Evolutionary conservation across 2,329 filamentous ascomycete species (phyloP).

Genomic region (Colletotrichum zoysiae): DNA sequence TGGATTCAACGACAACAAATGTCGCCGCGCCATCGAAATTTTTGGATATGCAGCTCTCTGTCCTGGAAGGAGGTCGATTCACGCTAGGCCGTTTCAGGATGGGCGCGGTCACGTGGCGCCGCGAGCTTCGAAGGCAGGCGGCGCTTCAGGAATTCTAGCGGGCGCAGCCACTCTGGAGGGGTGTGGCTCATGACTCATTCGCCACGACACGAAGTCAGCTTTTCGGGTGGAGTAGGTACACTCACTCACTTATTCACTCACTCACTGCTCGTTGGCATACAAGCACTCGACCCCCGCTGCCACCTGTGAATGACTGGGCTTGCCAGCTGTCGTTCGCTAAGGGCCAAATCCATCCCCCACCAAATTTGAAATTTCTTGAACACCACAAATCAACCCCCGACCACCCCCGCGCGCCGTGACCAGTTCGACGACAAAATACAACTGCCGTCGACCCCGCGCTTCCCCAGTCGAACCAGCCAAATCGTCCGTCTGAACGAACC

Average conservation of each 20-base stretch:
- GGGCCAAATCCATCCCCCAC: constrained; percentile 37
- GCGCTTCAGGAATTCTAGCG: constrained; percentile 18
- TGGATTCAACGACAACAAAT: constrained; percentile 34
- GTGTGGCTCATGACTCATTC: not conserved
- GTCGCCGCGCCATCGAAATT: constrained; percentile 40
- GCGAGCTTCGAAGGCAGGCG: constrained; percentile 19
- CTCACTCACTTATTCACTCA: too few relatives aligned
- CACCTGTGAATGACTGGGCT: constrained; percentile 16
- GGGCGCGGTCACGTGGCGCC: constrained; percentile 13
- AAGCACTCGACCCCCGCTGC: constrained; percentile 9
- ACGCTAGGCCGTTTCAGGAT: constrained; percentile 16
- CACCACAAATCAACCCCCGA: constrained; percentile 36
- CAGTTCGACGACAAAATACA: constrained; percentile 39
- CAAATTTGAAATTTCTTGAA: constrained; percentile 37
- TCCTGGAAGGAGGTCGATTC: not conserved
- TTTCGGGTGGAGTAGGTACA: constrained; percentile 9
- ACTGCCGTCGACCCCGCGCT: constrained; percentile 39
- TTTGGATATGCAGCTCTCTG: constrained; percentile 39
- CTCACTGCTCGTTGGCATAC: constrained; percentile 11
- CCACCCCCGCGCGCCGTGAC: constrained; percentile 39
- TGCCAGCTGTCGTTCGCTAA: constrained; percentile 41
- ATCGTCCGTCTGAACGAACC: constrained; percentile 30
- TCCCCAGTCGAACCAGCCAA: constrained; percentile 36
- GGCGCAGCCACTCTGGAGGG: not conserved
- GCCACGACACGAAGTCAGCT: constrained; percentile 9